These are phyloP conservation scores for Calonectria hawksworthii DNA, from an alignment of 2,329 filamentous ascomycete genomes.

Conservation along the genomic window DNA sequence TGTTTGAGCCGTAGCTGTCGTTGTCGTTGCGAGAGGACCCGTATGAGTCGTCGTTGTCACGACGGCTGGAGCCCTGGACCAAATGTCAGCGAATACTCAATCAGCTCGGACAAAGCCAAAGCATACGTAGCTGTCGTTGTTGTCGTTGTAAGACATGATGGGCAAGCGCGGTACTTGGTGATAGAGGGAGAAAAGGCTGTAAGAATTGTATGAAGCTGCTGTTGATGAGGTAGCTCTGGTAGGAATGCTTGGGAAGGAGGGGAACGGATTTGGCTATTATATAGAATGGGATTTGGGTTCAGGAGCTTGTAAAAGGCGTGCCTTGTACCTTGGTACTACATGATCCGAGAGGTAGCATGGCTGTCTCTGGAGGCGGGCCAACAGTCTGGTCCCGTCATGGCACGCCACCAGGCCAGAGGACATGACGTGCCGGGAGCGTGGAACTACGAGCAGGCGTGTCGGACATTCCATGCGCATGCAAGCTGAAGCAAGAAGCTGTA, in stretches of 20 bases:
- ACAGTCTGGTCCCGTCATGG: not conserved
- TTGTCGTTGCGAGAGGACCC: constrained; percentile 3
- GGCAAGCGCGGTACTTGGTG: not conserved
- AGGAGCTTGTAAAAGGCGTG: not conserved
- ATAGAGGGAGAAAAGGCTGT: not conserved
- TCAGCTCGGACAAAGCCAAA: not conserved
- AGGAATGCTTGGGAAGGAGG: not conserved
- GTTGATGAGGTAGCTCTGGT: not conserved
- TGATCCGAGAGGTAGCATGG: not conserved
- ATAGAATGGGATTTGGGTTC: constrained; percentile 5
- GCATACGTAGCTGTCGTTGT: constrained; percentile 6
- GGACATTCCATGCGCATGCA: constrained; percentile 4
- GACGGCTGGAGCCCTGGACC: not conserved
- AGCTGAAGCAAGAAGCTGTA: constrained; percentile 11
- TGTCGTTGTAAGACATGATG: constrained; percentile 1
- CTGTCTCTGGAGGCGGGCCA: not conserved
- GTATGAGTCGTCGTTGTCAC: constrained; percentile 3
- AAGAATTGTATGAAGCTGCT: not conserved
- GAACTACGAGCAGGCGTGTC: not conserved
- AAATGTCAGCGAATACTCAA: not conserved
- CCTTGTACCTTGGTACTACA: not conserved
- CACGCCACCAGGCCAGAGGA: constrained; percentile 1
- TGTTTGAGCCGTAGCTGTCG: constrained; percentile 4
- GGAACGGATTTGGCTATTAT: not conserved
- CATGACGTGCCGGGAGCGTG: constrained; percentile 8